Base-by-base conservation (phyloP, 768 basidiomycete genomes). In the Boletellus ananiceps region DNA sequence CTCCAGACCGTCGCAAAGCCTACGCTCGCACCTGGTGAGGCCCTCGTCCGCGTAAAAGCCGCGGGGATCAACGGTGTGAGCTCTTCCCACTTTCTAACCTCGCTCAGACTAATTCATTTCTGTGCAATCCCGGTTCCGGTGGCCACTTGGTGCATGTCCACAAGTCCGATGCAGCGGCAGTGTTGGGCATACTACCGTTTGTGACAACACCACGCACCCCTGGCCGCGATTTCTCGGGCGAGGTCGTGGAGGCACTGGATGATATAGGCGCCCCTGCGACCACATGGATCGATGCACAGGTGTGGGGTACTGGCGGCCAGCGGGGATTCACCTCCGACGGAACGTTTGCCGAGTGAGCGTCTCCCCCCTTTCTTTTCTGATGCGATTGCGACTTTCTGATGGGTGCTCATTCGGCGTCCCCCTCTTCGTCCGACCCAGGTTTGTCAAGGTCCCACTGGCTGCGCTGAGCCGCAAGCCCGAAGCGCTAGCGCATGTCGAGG, bases 1-100 rank as follows among this genome's bases (percentile, higher is more conserved):
- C 42, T 69, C 37, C 43, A 27, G n/a, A 54, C 54, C 5, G n/a
- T 69, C 23, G 44, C 51, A 1, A 70, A 57, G 47, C 67, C 67
- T 13, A 15, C 16, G 39, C 45, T 70, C 35, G 27, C 44, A n/a
- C 53, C 67, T 2, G 69, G 67, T 4, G 69, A 69, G 33, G 69
- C 69, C 12, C 58, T 69, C 8, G 54, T 69, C 44, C 59, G 56
- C 9, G 61, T 70, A 4, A 68, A 47, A 44, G 67, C 67, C 27
- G 67, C 67, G 14, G 69, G 67, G 7, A 55, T 69, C 46, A 69
- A 70, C 14, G 58, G 62, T 29, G 67, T 70, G 34, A 53, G 69
- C n/a, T 4, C 8, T 31, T 16, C 9, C 5, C 29, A 8, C 27
- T 38, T 25, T 18, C 15, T 15, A 9, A 31, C 38, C 11, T 29